Conservation (phyloP, 495 filamentous ascomycete genomes). For the Penicillium lividum region DNA sequence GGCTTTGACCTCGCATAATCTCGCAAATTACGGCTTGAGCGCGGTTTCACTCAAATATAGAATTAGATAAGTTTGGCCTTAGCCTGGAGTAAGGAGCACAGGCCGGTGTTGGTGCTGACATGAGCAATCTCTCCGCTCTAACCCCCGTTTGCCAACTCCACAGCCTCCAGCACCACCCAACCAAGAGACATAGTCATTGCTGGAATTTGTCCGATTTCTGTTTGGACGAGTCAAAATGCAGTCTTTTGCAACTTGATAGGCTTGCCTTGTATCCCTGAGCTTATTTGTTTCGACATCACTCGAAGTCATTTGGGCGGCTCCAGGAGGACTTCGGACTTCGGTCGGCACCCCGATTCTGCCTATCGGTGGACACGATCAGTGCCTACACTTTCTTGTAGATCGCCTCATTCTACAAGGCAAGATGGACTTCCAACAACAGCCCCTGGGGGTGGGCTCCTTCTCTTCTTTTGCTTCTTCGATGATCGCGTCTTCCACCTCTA, state of each 20-base stretch:
- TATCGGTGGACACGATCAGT: slow-evolving; percentile 2
- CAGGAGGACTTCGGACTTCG: slow-evolving; percentile 11
- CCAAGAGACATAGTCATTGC: slow-evolving; percentile 8
- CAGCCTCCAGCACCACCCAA: slow-evolving; percentile 12
- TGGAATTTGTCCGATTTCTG: slow-evolving; percentile 2
- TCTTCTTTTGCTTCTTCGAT: slow-evolving; percentile 30
- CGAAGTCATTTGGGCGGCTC: slow-evolving; percentile 16
- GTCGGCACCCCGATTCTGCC: slow-evolving; percentile 11
- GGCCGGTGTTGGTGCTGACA: slow-evolving; percentile 24
- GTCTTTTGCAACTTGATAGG: slow-evolving; percentile 21
- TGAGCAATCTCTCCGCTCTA: slow-evolving; percentile 27
- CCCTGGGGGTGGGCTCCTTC: slow-evolving; percentile 28
- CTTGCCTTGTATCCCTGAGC: slow-evolving; percentile 8
- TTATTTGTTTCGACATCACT: slow-evolving; percentile 16
- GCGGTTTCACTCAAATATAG: slow-evolving; percentile 10
- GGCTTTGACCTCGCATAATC: slow-evolving; percentile 19
- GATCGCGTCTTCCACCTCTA: slow-evolving; percentile 25
- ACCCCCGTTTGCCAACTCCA: slow-evolving; percentile 18
- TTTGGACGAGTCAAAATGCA: slow-evolving; percentile 14
- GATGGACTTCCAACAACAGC: slow-evolving; percentile 25
- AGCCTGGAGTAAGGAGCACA: slow-evolving; percentile 14
- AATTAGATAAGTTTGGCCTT: neutral
- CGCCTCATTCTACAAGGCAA: slow-evolving; percentile 6
- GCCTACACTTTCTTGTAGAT: slow-evolving; percentile 1
- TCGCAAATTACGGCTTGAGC: slow-evolving; percentile 1